Evolutionary conservation across 495 filamentous ascomycete species (phyloP).

Genomic region (Aspergillus hancockii): DNA sequence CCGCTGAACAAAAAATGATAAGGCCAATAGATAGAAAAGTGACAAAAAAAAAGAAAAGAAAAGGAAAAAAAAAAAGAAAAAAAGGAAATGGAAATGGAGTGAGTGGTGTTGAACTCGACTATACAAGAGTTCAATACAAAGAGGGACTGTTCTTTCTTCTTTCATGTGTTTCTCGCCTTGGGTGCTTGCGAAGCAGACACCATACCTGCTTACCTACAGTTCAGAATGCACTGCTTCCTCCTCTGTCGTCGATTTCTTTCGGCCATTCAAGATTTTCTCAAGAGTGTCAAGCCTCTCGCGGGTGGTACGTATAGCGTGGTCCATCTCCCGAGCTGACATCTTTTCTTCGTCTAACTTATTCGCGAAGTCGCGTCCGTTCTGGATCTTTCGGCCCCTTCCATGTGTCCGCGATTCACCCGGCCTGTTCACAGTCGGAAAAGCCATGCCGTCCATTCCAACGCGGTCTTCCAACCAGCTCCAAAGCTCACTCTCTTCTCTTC

Average conservation of each 20-base stretch:
- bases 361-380: slow-evolving; percentile 35
- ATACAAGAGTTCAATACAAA: neutral
- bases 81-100: neutral
- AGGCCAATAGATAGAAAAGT: neutral
- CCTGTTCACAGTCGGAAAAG: slow-evolving; percentile 37
- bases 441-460: slow-evolving; percentile 70
- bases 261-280: slow-evolving; percentile 68
- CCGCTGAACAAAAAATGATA: neutral
- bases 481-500: slow-evolving; percentile 81
- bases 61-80: no score
- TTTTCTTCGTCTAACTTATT: slow-evolving; percentile 62
- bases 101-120: neutral
- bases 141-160: neutral
- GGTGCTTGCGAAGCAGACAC: neutral
- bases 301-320: slow-evolving; percentile 81
- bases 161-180: neutral
- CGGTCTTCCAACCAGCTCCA: slow-evolving; percentile 97
- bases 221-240: slow-evolving; percentile 13
- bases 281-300: slow-evolving; percentile 77
- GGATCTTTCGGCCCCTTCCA: slow-evolving; percentile 22
- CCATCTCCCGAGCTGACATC: slow-evolving; percentile 79
- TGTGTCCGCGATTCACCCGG: slow-evolving; percentile 26
- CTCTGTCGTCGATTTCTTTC: slow-evolving; percentile 31
- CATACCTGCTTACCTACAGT: slow-evolving; percentile 6
- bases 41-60: no score